These are phyloP conservation scores for Physcomitrium patens DNA, from an alignment of 225 moss, liverwort and hornwort species.

Conservation along the genomic window DNA sequence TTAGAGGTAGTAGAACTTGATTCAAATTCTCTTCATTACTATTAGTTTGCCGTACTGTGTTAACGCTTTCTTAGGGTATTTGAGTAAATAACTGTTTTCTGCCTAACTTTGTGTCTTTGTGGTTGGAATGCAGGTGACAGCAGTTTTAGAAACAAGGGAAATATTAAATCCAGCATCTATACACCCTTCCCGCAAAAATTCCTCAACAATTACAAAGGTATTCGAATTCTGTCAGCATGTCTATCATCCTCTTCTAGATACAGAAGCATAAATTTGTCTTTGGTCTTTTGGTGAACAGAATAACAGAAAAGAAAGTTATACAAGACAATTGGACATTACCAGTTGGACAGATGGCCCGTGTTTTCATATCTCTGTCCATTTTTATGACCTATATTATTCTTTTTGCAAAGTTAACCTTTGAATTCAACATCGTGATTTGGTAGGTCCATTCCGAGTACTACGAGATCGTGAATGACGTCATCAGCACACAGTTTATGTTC, in stretches of 20 bases:
- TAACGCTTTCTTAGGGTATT: not conserved
- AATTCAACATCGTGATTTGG: not conserved
- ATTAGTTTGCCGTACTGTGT: not conserved
- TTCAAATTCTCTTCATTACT: not conserved
- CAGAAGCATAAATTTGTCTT: not conserved
- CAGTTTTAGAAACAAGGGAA: conserved; percentile 87
- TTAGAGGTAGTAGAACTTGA: conserved; percentile 62
- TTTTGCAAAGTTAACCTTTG: not conserved
- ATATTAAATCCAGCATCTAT: conserved; percentile 78
- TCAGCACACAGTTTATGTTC: conserved; percentile 90
- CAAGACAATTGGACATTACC: no score
- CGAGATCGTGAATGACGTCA: conserved; percentile 91
- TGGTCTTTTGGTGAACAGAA: no score
- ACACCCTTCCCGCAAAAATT: conserved; percentile 89
- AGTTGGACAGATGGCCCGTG: no score
- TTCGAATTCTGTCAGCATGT: not conserved
- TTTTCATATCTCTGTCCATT: no score
- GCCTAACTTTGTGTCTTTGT: not conserved
- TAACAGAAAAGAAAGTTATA: no score
- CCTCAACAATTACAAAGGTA: conserved; percentile 89
- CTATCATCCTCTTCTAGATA: not conserved
- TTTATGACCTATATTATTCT: not conserved
- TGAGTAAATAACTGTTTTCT: not conserved
- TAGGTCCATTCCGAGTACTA: conserved; percentile 98
- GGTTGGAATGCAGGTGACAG: conserved; percentile 62